These are phyloP conservation scores for Exophiala dermatitidis DNA, from an alignment of 2,329 filamentous ascomycete species.

Conservation along the genomic window DNA sequence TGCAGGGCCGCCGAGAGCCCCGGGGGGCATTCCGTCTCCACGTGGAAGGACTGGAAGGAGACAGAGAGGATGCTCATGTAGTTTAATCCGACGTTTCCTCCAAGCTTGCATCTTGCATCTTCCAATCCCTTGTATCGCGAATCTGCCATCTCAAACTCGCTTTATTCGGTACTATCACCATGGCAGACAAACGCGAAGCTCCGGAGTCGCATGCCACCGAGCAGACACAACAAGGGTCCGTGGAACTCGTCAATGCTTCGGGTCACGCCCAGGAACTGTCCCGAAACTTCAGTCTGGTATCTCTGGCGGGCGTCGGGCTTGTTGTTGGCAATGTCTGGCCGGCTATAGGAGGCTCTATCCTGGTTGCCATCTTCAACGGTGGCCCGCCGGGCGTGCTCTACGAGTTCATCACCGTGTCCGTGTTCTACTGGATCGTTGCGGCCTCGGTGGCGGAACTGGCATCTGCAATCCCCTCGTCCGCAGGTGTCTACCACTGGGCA, in stretches of 20 bases:
- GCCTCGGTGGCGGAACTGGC: slow-evolving; percentile 55
- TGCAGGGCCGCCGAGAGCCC: too few species aligned
- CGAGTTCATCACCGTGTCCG: slow-evolving; percentile 48
- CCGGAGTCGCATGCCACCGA: slow-evolving; percentile 47
- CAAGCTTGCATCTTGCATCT: too few species aligned
- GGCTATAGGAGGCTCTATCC: slow-evolving; percentile 51
- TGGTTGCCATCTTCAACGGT: slow-evolving; percentile 43
- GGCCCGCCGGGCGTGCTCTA: slow-evolving; percentile 56
- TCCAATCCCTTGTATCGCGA: too few species aligned
- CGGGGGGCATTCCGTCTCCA: too few species aligned
- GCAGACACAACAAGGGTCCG: slow-evolving; percentile 49
- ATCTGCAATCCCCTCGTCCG: slow-evolving; percentile 53
- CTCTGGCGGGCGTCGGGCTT: slow-evolving; percentile 53
- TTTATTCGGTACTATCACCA: background rate
- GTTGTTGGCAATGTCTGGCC: slow-evolving; percentile 61
- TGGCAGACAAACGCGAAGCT: background rate
- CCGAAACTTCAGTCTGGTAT: slow-evolving; percentile 55
- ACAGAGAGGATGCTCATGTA: too few species aligned
- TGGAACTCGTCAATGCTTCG: slow-evolving; percentile 49
- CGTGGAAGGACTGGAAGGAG: too few species aligned
- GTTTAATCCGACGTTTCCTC: too few species aligned
- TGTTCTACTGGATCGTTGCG: slow-evolving; percentile 53
- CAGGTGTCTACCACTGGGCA: slow-evolving; percentile 57
- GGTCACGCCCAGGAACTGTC: slow-evolving; percentile 58
- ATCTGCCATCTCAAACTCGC: too few species aligned